A percentile compares a stretch with the other conserved stretches of the same genome.
phyloP scores from a whole-genome alignment of 2,329 filamentous ascomycete genomes.

The Pezicula carpinea region DNA sequence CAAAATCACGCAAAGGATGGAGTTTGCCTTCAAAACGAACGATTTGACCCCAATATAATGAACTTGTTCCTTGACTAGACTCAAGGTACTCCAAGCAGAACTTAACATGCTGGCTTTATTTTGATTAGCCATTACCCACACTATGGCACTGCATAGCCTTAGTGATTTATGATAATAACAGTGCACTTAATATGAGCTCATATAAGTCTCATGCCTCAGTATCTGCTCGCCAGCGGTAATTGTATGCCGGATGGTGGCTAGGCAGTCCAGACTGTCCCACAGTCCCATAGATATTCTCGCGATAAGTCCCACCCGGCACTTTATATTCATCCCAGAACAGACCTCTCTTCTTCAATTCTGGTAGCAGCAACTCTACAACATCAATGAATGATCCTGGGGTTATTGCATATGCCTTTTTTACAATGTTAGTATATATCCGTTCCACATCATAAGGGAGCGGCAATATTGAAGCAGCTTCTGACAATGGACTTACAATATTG shows the following conservation, averaged over 20 bases:
- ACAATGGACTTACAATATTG: slow-evolving; percentile 48
- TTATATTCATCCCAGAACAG: slow-evolving; percentile 44
- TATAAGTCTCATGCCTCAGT: neutral
- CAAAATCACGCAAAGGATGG: too few relatives aligned
- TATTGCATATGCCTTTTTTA: slow-evolving; percentile 52
- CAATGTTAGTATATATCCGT: slow-evolving; percentile 48
- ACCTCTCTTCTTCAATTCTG: slow-evolving; percentile 54
- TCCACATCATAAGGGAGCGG: too few relatives aligned
- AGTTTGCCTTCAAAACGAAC: too few relatives aligned
- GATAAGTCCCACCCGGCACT: slow-evolving; percentile 50
- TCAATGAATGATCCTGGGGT: slow-evolving; percentile 64
- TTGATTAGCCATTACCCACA: too few relatives aligned
- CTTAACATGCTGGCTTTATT: too few relatives aligned
- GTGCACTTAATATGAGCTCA: too few relatives aligned
- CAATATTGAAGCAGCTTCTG: too few relatives aligned
- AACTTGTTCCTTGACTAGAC: too few relatives aligned
- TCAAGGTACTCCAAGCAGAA: too few relatives aligned
- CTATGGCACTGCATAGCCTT: too few relatives aligned
- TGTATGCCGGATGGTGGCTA: slow-evolving; percentile 39
- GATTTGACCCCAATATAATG: too few relatives aligned
- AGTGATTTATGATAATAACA: too few relatives aligned
- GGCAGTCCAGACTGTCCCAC: slow-evolving; percentile 44
- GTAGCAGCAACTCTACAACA: slow-evolving; percentile 58
- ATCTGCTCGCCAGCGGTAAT: slow-evolving; percentile 36
- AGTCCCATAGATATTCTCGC: slow-evolving; percentile 53